phyloP scores from a whole-genome alignment of 1,284 basidiomycete genomes.

The Sporisorium graminicola region DNA sequence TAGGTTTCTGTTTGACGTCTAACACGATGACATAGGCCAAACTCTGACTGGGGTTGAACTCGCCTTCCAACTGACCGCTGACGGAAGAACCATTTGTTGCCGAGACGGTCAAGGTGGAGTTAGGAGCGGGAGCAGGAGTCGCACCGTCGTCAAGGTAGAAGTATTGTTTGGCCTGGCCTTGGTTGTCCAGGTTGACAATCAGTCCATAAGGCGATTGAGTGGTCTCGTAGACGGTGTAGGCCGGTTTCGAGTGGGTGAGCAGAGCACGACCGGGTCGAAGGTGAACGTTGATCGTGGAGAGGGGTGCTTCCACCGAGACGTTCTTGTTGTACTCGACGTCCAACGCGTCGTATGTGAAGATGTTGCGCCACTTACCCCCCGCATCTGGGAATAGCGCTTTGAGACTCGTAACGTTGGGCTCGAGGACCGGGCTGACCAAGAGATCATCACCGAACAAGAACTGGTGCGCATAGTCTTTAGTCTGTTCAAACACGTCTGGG shows the following conservation, averaged over 20 bases:
- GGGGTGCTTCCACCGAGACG: slow-evolving; percentile 71
- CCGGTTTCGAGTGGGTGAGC: slow-evolving; percentile 42
- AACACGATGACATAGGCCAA: slow-evolving; percentile 74
- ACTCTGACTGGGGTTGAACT: slow-evolving; percentile 72
- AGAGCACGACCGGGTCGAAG: slow-evolving; percentile 41
- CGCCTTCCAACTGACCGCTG: slow-evolving; percentile 68
- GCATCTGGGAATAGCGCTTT: slow-evolving; percentile 66
- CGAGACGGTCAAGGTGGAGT: slow-evolving; percentile 28
- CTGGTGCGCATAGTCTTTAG: slow-evolving; percentile 47
- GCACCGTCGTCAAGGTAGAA: slow-evolving; percentile 78
- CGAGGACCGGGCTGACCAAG: slow-evolving; percentile 49
- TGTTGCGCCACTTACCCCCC: slow-evolving; percentile 76
- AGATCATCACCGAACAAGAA: slow-evolving; percentile 52
- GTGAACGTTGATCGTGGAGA: slow-evolving; percentile 65
- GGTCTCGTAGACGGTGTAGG: slow-evolving; percentile 52
- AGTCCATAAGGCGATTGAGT: slow-evolving; percentile 36
- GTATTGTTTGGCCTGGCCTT: slow-evolving; percentile 74
- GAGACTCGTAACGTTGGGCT: slow-evolving; percentile 50
- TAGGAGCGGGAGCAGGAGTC: slow-evolving; percentile 37
- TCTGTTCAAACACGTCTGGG: slow-evolving; percentile 42
- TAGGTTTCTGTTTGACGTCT: slow-evolving; percentile 67
- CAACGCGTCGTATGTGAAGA: slow-evolving; percentile 78
- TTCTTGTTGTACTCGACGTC: slow-evolving; percentile 70
- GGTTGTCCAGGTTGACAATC: slow-evolving; percentile 71
- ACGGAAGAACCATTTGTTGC: slow-evolving; percentile 18